Conservation (phyloP, 768 basidiomycete genomes). For the Termitomyces sp. region DNA sequence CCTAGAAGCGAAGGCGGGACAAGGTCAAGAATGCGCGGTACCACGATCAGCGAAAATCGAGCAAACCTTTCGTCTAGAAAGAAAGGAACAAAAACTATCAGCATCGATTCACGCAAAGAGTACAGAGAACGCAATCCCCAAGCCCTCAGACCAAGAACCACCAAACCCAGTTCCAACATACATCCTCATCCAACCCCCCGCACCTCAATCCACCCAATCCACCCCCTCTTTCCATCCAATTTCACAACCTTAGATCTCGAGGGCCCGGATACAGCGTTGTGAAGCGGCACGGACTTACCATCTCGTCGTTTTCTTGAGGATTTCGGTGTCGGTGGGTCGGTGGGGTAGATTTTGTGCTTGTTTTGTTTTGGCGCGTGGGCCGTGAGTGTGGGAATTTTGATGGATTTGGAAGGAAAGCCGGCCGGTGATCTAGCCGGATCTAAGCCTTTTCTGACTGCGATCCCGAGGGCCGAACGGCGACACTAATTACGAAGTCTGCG, state of each 20-base stretch:
- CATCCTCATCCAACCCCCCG: not conserved
- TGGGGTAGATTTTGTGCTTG: constrained; percentile 12
- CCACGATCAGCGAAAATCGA: not conserved
- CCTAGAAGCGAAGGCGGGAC: constrained; percentile 40
- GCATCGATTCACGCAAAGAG: constrained; percentile 2
- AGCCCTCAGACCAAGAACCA: constrained; percentile 3
- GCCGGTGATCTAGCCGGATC: not conserved
- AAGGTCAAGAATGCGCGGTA: constrained; percentile 2
- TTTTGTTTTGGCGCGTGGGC: not conserved
- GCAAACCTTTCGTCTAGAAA: constrained; percentile 81
- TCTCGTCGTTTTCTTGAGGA: constrained; percentile 39
- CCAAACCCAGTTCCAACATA: too few species aligned
- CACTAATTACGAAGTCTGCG: too few species aligned
- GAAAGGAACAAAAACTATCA: constrained; percentile 19
- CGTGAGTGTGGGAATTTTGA: constrained; percentile 17
- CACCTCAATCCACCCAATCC: constrained; percentile 11
- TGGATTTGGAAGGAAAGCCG: not conserved
- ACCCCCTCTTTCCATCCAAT: not conserved
- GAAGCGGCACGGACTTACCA: constrained; percentile 35
- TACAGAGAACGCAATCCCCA: not conserved
- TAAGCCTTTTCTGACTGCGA: too few species aligned
- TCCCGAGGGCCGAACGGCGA: too few species aligned
- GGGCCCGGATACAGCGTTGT: constrained; percentile 10
- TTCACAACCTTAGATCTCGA: constrained; percentile 12
- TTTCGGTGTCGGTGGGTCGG: constrained; percentile 21